Evolutionary conservation across 495 filamentous ascomycete species (phyloP).

Genomic region (Trichoderma virens): DNA sequence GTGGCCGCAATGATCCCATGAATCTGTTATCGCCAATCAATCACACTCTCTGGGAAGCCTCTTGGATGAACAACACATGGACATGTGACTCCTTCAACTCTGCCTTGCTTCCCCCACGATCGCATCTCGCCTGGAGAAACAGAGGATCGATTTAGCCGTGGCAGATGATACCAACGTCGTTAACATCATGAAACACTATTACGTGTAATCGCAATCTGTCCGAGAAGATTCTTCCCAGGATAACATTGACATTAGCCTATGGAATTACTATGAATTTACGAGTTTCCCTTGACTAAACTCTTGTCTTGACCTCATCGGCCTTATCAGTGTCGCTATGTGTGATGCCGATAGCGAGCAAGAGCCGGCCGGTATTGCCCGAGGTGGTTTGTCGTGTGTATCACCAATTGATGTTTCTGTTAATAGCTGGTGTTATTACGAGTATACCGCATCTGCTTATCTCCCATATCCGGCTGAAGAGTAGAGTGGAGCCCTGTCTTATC

Average conservation of each 20-base stretch:
- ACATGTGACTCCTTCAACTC: background rate
- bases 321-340: background rate
- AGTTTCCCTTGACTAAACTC: background rate
- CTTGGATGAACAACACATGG: background rate
- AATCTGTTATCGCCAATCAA: background rate
- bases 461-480: background rate
- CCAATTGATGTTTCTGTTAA: no score
- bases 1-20: no score
- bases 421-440: no score
- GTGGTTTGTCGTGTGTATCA: no score
- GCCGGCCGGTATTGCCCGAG: background rate
- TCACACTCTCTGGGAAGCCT: background rate
- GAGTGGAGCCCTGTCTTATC: background rate
- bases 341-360: background rate
- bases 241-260: background rate
- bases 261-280: background rate
- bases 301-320: background rate
- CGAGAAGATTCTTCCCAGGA: background rate
- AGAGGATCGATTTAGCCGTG: background rate
- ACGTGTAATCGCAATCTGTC: background rate
- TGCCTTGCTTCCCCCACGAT: background rate
- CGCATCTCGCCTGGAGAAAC: background rate
- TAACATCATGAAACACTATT: background rate
- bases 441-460: background rate
- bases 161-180: background rate